A percentile compares a stretch with the other conserved stretches of the same genome.
Evolutionary conservation across 768 basidiomycete genomes (phyloP).

Genomic region (Phanerochaete carnosa): DNA sequence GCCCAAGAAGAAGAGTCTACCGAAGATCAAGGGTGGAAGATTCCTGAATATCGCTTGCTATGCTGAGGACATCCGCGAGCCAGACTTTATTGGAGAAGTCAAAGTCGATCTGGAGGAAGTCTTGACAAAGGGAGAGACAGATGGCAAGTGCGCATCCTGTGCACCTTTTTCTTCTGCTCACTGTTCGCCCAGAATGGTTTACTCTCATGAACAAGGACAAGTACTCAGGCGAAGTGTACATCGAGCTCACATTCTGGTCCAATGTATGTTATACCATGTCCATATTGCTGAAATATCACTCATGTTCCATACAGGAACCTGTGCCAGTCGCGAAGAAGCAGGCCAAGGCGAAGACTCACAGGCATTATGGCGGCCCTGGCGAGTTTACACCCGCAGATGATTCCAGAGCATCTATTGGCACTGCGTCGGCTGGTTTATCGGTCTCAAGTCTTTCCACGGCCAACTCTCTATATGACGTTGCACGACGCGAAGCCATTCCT

Average conservation of each 20-base stretch:
- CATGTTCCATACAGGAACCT: conserved; percentile 52
- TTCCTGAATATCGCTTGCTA: conserved; percentile 82
- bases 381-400: conserved; percentile 53
- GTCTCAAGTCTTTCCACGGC: not conserved
- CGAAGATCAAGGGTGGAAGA: conserved; percentile 66
- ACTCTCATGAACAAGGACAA: conserved; percentile 85
- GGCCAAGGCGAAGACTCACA: conserved; percentile 43
- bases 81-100: conserved; percentile 91
- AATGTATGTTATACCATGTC: conserved; percentile 51
- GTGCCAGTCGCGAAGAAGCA: conserved; percentile 67
- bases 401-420: conserved; percentile 7
- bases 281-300: not conserved
- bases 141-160: conserved; percentile 58
- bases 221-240: conserved; percentile 92
- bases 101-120: conserved; percentile 87
- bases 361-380: conserved; percentile 77
- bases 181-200: conserved; percentile 79
- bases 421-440: not conserved
- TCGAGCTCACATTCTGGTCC: conserved; percentile 97
- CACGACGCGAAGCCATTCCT: conserved; percentile 48
- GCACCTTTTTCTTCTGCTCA: conserved; percentile 10
- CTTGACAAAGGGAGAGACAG: conserved; percentile 92
- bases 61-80: conserved; percentile 94
- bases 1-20: conserved; percentile 56
- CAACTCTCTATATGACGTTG: conserved; percentile 22